Conservation (phyloP, 2,329 filamentous ascomycete species). For the Penicillium sp. region DNA sequence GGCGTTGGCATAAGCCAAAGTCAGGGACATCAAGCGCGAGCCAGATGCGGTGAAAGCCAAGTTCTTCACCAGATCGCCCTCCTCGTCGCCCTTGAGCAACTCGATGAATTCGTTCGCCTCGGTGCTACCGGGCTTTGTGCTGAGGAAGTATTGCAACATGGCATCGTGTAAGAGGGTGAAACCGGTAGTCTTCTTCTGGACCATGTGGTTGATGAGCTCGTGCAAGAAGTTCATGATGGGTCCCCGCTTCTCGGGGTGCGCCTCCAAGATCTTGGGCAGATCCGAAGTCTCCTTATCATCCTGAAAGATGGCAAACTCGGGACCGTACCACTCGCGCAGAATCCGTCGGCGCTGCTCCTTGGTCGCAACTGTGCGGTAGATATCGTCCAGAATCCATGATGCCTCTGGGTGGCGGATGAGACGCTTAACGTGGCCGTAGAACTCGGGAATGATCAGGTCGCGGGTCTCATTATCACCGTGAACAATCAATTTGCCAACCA, state of each 20-base stretch:
- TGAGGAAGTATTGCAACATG: constrained; percentile 94
- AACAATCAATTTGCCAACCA: constrained; percentile 94
- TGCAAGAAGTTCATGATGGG: constrained; percentile 84
- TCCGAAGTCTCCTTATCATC: constrained; percentile 60
- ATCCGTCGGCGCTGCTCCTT: constrained; percentile 82
- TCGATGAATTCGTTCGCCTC: constrained; percentile 88
- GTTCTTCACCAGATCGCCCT: constrained; percentile 88
- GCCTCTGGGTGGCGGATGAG: constrained; percentile 96
- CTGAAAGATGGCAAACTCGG: constrained; percentile 84
- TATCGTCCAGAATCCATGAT: constrained; percentile 96
- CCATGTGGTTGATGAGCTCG: constrained; percentile 84
- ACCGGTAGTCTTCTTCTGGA: constrained; percentile 95
- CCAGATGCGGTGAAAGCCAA: constrained; percentile 93
- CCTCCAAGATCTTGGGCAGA: constrained; percentile 71
- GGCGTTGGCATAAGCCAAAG: constrained; percentile 79
- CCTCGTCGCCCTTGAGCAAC: constrained; percentile 86
- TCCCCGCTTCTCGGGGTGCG: constrained; percentile 79
- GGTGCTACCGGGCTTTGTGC: constrained; percentile 71
- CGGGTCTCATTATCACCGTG: constrained; percentile 85
- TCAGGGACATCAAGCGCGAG: constrained; percentile 75
- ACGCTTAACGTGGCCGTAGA: constrained; percentile 89
- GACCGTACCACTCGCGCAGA: constrained; percentile 92
- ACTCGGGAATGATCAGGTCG: constrained; percentile 87
- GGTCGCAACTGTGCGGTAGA: constrained; percentile 86
- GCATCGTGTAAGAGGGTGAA: constrained; percentile 98